Evolutionary conservation across 2,329 filamentous ascomycete genomes (phyloP).

Genomic region (Macroventuria anomochaeta): DNA sequence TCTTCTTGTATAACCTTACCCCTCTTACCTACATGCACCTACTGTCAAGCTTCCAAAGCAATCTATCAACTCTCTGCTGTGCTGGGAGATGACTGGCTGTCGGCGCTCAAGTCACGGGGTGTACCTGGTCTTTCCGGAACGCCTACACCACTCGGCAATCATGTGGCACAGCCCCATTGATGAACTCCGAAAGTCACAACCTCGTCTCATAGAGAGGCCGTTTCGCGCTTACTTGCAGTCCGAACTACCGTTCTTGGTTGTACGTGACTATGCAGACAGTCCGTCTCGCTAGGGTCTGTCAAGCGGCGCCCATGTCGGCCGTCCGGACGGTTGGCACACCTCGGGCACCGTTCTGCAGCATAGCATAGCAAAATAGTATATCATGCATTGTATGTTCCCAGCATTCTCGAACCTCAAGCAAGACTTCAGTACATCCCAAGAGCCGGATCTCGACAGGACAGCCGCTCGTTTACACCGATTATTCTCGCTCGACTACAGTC

Average conservation of each 20-base stretch:
- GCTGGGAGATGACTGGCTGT: too few species aligned
- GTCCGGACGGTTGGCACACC: neutral
- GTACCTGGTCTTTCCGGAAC: too few species aligned
- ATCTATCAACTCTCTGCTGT: too few species aligned
- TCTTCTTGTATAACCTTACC: too few species aligned
- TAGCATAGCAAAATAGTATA: constrained; percentile 6
- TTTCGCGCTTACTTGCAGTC: neutral
- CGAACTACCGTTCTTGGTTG: neutral
- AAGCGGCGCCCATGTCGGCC: constrained; percentile 1
- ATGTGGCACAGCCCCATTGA: constrained; percentile 7
- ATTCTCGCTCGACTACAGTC: constrained; percentile 8
- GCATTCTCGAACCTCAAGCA: constrained; percentile 4
- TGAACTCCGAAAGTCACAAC: constrained; percentile 5
- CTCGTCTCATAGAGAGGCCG: neutral
- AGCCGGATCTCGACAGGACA: constrained; percentile 20
- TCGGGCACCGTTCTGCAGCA: constrained; percentile 8
- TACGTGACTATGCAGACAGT: neutral
- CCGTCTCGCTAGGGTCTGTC: constrained; percentile 9
- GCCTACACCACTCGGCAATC: too few species aligned
- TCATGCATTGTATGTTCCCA: constrained; percentile 6
- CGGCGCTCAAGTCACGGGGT: too few species aligned
- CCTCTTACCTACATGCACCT: too few species aligned
- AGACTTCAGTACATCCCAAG: constrained; percentile 14
- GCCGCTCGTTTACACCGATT: constrained; percentile 12
- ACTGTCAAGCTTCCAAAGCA: too few species aligned